A percentile compares a stretch with the other conserved stretches of the same genome.
Conservation (phyloP, 257 asterid species). For the Nicotiana otophora region DNA sequence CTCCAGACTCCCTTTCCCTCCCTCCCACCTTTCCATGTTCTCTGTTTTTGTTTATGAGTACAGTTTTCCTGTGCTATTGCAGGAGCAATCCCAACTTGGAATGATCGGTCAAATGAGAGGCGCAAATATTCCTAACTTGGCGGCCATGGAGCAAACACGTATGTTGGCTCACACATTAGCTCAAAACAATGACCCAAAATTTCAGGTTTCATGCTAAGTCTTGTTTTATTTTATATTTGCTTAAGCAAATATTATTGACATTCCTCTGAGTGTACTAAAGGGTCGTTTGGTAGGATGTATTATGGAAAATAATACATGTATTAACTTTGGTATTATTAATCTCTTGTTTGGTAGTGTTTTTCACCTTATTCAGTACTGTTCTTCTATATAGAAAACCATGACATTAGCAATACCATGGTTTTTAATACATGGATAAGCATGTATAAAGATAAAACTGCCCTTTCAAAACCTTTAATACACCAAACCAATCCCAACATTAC, state of each 20-base stretch:
- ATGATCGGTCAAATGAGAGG: constrained; percentile 69
- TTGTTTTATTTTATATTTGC: background rate
- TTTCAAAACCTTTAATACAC: no score
- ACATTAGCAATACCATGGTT: no score
- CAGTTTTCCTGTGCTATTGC: constrained; percentile 25
- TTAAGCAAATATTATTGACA: background rate
- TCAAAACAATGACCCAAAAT: constrained; percentile 90
- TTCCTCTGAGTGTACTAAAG: background rate
- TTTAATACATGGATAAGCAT: no score
- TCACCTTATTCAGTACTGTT: no score
- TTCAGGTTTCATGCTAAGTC: constrained; percentile 55
- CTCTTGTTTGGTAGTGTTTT: no score
- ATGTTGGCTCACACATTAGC: constrained; percentile 91
- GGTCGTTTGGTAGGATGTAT: no score
- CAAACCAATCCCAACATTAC: no score
- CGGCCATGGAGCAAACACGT: constrained; percentile 91
- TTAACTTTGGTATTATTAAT: no score
- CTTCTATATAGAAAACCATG: no score
- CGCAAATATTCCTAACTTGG: constrained; percentile 48
- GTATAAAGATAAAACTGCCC: no score
- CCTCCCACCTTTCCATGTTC: background rate
- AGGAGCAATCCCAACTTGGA: constrained; percentile 82
- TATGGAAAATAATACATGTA: no score
- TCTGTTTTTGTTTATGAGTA: constrained; percentile 1
- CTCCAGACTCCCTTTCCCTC: background rate